Percentiles rank a stretch among this genome's conserved stretches.
phyloP scores from a whole-genome alignment of 371 early-diverging fungal species.

The Mucor velutinosus region DNA sequence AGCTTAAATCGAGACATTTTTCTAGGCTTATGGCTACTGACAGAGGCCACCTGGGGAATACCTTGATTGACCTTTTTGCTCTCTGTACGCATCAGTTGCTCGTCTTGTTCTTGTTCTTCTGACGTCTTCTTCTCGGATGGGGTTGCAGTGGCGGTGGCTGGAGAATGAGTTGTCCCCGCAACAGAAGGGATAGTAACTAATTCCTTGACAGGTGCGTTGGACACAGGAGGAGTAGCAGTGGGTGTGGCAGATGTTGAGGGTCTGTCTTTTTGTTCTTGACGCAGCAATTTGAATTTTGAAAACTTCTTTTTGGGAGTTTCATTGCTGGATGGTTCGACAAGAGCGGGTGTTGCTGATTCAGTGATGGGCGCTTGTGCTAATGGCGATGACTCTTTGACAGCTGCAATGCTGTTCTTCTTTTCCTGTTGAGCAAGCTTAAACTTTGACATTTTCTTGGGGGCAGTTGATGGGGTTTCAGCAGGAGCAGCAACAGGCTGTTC shows the following conservation, averaged over 20 bases:
- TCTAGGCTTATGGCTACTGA: slow-evolving; percentile 7
- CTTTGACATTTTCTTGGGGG: slow-evolving; percentile 22
- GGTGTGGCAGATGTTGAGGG: background rate
- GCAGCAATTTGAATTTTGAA: slow-evolving; percentile 25
- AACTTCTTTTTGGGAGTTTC: slow-evolving; percentile 9
- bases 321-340: background rate
- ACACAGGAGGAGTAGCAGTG: background rate
- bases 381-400: background rate
- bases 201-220: background rate
- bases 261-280: slow-evolving; percentile 11
- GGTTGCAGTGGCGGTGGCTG: too few species aligned
- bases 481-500: background rate
- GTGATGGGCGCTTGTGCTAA: background rate
- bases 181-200: background rate
- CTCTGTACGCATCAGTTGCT: background rate
- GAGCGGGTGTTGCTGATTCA: background rate
- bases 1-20: slow-evolving; percentile 39
- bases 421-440: slow-evolving; percentile 25
- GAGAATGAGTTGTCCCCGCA: background rate
- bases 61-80: background rate
- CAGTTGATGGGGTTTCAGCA: background rate
- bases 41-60: background rate
- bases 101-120: background rate
- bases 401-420: background rate
- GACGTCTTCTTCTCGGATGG: background rate